These are phyloP conservation scores for Lotus japonicus DNA, from an alignment of 306 rosid species.

Conservation along the genomic window DNA sequence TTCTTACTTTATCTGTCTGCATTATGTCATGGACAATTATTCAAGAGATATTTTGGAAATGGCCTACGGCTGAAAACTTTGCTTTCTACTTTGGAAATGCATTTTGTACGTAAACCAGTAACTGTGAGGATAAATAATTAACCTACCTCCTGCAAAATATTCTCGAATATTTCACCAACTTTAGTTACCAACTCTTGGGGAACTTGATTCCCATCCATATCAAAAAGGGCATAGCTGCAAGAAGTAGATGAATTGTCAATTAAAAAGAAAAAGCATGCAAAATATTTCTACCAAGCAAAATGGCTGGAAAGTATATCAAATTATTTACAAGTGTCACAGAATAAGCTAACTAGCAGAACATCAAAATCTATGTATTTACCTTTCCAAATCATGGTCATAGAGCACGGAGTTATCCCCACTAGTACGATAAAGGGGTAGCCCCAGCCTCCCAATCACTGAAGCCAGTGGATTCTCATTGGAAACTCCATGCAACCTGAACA, in stretches of 20 bases:
- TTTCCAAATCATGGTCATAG: slow-evolving; percentile 91
- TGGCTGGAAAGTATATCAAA: background rate
- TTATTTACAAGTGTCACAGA: background rate
- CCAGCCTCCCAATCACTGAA: slow-evolving; percentile 77
- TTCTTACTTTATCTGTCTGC: slow-evolving; percentile 73
- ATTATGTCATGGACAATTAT: slow-evolving; percentile 16
- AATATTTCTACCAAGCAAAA: background rate
- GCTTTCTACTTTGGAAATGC: background rate
- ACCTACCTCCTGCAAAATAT: slow-evolving; percentile 62
- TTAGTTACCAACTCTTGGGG: slow-evolving; percentile 79
- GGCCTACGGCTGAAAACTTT: background rate
- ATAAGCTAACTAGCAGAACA: background rate
- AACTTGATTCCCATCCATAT: slow-evolving; percentile 88
- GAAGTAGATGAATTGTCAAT: slow-evolving; percentile 10
- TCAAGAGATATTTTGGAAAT: slow-evolving; percentile 3
- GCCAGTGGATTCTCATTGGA: slow-evolving; percentile 89
- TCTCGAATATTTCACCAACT: slow-evolving; percentile 80
- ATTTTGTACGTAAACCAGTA: background rate
- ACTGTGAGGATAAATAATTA: background rate
- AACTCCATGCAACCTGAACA: slow-evolving; percentile 89
- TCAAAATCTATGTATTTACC: slow-evolving; percentile 30
- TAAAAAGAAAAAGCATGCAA: background rate
- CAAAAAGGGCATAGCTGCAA: slow-evolving; percentile 88
- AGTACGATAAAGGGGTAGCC: slow-evolving; percentile 84
- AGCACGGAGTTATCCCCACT: slow-evolving; percentile 91